A percentile compares a stretch with the other conserved stretches of the same genome.
Conservation (phyloP, 352 stramenopile genomes). For the Phytophthora cryptogea region DNA sequence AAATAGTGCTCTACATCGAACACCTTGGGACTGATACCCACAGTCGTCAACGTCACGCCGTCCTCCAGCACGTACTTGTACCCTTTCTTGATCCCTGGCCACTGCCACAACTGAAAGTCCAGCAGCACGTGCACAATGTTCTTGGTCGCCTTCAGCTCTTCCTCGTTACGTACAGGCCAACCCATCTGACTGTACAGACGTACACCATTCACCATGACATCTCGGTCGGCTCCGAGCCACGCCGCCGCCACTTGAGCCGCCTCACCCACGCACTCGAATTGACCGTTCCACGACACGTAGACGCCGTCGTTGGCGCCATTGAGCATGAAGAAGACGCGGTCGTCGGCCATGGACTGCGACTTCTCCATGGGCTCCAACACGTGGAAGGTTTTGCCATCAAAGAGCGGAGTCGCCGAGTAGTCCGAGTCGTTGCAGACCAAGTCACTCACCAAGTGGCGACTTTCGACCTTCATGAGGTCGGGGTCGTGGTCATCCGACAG, state of each 20-base stretch:
- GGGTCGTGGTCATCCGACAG: constrained; percentile 53
- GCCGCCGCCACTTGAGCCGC: constrained; percentile 43
- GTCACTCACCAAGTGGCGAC: constrained; percentile 33
- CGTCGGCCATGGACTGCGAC: constrained; percentile 14
- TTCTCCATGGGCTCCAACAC: constrained; percentile 52
- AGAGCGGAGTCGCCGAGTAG: constrained; percentile 34
- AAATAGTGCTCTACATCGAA: constrained; percentile 67
- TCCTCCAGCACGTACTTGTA: constrained; percentile 65
- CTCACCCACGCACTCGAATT: constrained; percentile 51
- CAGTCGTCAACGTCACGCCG: constrained; percentile 61
- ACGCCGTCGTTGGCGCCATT: constrained; percentile 71
- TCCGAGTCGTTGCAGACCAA: constrained; percentile 31
- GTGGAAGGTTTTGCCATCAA: constrained; percentile 27
- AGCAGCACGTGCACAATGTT: constrained; percentile 71
- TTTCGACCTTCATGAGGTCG: constrained; percentile 40
- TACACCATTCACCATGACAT: constrained; percentile 65
- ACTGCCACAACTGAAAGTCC: constrained; percentile 78
- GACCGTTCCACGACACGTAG: constrained; percentile 67
- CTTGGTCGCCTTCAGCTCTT: constrained; percentile 45
- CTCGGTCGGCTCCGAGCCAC: constrained; percentile 62
- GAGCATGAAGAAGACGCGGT: constrained; percentile 79
- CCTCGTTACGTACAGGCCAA: constrained; percentile 41
- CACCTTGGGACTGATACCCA: constrained; percentile 62
- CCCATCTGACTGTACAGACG: constrained; percentile 67
- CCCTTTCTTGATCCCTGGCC: constrained; percentile 70